Conservation (phyloP, 768 basidiomycete genomes). For the Phaeolepiota aurea region DNA sequence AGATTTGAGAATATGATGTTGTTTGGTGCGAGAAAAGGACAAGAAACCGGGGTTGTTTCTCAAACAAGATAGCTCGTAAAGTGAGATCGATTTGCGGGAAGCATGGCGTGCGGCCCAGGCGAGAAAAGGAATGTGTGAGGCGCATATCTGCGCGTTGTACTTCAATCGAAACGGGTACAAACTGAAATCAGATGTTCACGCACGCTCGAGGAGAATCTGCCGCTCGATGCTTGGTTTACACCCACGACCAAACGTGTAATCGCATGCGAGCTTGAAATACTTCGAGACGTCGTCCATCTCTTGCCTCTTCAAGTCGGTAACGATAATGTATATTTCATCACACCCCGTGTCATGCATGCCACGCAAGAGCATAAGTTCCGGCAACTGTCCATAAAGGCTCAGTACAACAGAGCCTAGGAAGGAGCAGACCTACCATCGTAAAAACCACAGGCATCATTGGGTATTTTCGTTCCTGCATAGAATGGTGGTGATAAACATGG, state of each 20-base stretch:
- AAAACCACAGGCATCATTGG: slow-evolving; percentile 78
- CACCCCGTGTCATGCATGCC: slow-evolving; percentile 78
- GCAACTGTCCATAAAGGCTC: slow-evolving; percentile 34
- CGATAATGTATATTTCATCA: slow-evolving; percentile 72
- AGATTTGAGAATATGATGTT: slow-evolving; percentile 74
- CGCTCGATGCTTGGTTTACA: slow-evolving; percentile 61
- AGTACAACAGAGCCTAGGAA: too few relatives aligned
- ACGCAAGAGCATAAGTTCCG: slow-evolving; percentile 70
- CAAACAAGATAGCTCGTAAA: slow-evolving; percentile 66
- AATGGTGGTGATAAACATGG: slow-evolving; percentile 71
- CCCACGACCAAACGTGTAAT: slow-evolving; percentile 50
- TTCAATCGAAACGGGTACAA: too few relatives aligned
- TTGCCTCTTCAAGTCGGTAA: slow-evolving; percentile 69
- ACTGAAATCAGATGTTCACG: too few relatives aligned
- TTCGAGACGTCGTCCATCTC: slow-evolving; percentile 79
- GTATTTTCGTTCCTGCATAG: slow-evolving; percentile 63
- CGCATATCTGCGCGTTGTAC: slow-evolving; percentile 42
- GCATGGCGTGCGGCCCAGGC: slow-evolving; percentile 67
- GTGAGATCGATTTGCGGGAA: slow-evolving; percentile 79
- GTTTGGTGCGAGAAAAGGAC: slow-evolving; percentile 76
- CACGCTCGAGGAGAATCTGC: slow-evolving; percentile 66
- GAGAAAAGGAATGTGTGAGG: slow-evolving; percentile 55
- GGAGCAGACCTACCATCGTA: slow-evolving; percentile 69
- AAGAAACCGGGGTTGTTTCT: slow-evolving; percentile 70
- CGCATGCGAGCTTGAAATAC: slow-evolving; percentile 71